phyloP scores from a whole-genome alignment of 148 eudicot species.

The Rhododendron williamsianum region DNA sequence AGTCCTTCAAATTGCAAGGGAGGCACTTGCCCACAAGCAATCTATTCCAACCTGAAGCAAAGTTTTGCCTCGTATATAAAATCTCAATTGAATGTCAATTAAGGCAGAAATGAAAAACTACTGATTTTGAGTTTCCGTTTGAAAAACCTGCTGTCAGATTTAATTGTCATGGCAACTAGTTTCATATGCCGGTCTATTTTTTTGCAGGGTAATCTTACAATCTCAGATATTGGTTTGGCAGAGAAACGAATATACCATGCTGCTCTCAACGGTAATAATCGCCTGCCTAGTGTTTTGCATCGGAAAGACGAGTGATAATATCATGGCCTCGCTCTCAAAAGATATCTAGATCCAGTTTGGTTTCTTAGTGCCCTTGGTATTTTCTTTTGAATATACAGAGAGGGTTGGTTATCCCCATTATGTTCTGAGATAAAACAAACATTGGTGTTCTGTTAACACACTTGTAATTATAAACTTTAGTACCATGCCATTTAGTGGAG shows the following conservation, averaged over 20 bases:
- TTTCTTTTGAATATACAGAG: conserved; percentile 9
- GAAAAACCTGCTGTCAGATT: neutral
- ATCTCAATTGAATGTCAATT: neutral
- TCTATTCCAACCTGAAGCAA: neutral
- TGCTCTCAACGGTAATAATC: conserved; percentile 89
- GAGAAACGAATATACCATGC: conserved; percentile 94
- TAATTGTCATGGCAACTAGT: neutral
- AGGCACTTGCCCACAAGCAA: neutral
- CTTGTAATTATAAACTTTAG: conserved; percentile 8
- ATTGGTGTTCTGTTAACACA: conserved; percentile 8
- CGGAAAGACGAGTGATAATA: conserved; percentile 85
- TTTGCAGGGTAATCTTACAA: conserved; percentile 71
- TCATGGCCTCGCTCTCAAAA: conserved; percentile 44
- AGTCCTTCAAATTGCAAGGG: neutral
- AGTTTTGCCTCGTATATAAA: neutral
- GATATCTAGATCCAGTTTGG: conserved; percentile 17
- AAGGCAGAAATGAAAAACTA: neutral
- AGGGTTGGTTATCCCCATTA: conserved; percentile 9
- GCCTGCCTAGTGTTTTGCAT: conserved; percentile 75
- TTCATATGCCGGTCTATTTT: conserved; percentile 18
- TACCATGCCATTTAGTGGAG: neutral
- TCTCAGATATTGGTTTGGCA: conserved; percentile 88
- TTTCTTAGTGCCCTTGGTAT: conserved; percentile 15
- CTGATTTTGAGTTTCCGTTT: neutral
- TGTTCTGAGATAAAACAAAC: conserved; percentile 7